phyloP scores from a whole-genome alignment of 139 green algal species.

The Coelastrella sp. region DNA sequence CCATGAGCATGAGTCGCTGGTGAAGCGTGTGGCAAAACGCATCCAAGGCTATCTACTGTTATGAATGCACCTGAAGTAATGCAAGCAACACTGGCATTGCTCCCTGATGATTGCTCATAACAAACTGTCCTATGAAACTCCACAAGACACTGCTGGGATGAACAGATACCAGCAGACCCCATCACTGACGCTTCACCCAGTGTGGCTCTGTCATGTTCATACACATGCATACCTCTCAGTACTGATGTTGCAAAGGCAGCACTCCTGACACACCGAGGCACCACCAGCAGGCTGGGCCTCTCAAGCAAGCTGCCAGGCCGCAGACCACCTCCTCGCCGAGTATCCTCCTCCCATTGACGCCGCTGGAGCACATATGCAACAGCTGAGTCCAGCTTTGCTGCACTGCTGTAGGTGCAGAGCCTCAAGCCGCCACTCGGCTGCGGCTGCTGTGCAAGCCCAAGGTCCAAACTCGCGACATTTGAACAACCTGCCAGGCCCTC shows the following conservation, averaged over 20 bases:
- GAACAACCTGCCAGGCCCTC: too few species aligned
- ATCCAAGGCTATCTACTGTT: too few species aligned
- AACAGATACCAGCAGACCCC: too few species aligned
- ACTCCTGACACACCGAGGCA: slow-evolving; percentile 2
- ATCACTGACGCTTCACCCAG: background rate
- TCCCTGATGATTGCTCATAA: too few species aligned
- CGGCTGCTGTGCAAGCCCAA: too few species aligned
- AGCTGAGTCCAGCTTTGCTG: slow-evolving; percentile 26
- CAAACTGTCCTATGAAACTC: too few species aligned
- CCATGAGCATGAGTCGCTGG: too few species aligned
- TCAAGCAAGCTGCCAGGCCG: slow-evolving; percentile 19
- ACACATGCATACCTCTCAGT: background rate
- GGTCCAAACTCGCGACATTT: too few species aligned
- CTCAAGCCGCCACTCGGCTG: background rate
- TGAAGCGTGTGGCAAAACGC: too few species aligned
- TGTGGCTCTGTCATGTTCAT: background rate
- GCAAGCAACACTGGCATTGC: too few species aligned
- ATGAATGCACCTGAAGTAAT: too few species aligned
- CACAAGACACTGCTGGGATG: too few species aligned
- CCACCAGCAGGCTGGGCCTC: slow-evolving; percentile 24
- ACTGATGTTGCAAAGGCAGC: slow-evolving; percentile 18
- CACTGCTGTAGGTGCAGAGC: background rate
- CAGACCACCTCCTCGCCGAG: background rate
- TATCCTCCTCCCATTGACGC: slow-evolving; percentile 11
- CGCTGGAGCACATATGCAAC: slow-evolving; percentile 36